phyloP scores from a whole-genome alignment of 768 basidiomycete species.

The Neoboletus subvelutipes region DNA sequence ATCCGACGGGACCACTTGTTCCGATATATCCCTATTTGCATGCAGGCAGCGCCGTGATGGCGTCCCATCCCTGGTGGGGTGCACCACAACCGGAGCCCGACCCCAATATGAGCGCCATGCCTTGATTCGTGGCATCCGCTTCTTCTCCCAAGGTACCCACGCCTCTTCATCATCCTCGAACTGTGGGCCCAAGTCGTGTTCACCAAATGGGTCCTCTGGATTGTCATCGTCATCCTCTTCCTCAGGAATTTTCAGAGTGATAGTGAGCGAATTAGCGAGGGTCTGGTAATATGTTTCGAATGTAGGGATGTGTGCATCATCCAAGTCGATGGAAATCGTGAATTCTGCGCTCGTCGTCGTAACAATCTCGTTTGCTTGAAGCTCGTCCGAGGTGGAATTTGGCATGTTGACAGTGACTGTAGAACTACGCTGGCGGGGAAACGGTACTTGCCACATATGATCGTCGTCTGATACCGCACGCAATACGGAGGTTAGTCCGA shows the following conservation, averaged over 20 bases:
- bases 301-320: neutral
- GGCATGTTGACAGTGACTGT: conserved; percentile 6
- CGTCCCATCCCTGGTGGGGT: neutral
- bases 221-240: conserved; percentile 1
- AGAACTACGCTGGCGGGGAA: too few species aligned
- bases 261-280: conserved; percentile 4
- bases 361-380: neutral
- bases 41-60: neutral
- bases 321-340: conserved; percentile 8
- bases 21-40: neutral
- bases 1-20: conserved; percentile 5
- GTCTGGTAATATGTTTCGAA: conserved; percentile 18
- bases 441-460: too few species aligned
- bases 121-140: neutral
- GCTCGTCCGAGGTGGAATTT: conserved; percentile 4
- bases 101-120: neutral
- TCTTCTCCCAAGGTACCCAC: conserved; percentile 22
- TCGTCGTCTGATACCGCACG: too few species aligned
- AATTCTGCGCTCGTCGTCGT: conserved; percentile 8
- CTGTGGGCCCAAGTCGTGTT: neutral
- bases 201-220: conserved; percentile 4
- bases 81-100: neutral
- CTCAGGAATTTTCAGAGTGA: neutral
- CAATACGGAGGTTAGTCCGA: too few species aligned
- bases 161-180: conserved; percentile 18